Evolutionary conservation across 2,329 filamentous ascomycete genomes (phyloP), one percentile per base, ranked within the genome.

Genomic region (Didymella glomerata): DNA sequence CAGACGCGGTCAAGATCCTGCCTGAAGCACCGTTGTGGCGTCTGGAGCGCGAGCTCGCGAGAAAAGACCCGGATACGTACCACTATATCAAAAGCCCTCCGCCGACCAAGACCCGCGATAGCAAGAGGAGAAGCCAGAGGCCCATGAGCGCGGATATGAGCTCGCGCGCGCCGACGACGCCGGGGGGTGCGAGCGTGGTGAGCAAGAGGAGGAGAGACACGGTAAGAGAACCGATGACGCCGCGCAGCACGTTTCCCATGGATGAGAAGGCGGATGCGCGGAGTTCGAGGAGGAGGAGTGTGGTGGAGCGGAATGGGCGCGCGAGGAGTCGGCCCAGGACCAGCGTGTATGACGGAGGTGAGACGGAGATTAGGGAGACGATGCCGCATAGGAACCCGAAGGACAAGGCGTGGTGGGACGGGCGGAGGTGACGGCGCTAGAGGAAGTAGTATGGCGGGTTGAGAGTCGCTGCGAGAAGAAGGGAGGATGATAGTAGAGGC

Each of bases 1-100:
- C 76, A 10, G 74, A 75, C 16, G 78, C 72, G 20, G 77, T 78
- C 6, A 72, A 74, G 24, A 67, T 76, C 8, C 66, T 82, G 16
- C 80, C 79, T 0, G 80, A 82, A 67, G 77, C 77, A 5, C 80
- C 80, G 7, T 71, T 82, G 4, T 80, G 79, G 77, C 68, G 74
- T 8, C 64, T 81, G 2, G 80, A 82, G 62, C 71, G 77, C 16
- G 79, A 81, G 55, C 65, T 82, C 44, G 67, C 76, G 10, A 68
- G 72, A n/a, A 70, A 75, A 25, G 80, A 82, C 59, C 74, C 74
- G 1, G 71, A 79, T 28, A 80, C 76, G 3, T 79, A 79, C 49
- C 76, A 79, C 22, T 78, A 77, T 50, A 73, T 81, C 11, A 71
- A 71, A 25, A 61, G 68, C 30, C 77, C 77, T 6, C 74, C 76